Evolutionary conservation across 1,139 yeast species (phyloP).

Genomic region (Nakaseomyces glabratus): DNA sequence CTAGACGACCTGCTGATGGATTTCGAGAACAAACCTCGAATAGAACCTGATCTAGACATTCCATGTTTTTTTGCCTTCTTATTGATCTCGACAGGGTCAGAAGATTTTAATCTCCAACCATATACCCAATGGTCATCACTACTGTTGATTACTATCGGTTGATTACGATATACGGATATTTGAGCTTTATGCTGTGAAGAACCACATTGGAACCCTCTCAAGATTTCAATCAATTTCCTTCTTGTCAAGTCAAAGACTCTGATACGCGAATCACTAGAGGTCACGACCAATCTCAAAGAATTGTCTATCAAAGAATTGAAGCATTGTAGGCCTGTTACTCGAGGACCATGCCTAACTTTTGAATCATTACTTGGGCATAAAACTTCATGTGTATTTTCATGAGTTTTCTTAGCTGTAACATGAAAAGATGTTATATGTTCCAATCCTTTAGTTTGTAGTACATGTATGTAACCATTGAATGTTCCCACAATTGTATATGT

Average conservation of each 20-base stretch:
- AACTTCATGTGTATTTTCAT: constrained; percentile 10
- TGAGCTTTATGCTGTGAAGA: constrained; percentile 63
- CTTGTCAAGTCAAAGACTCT: constrained; percentile 54
- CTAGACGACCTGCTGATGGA: constrained; percentile 20
- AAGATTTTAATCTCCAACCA: constrained; percentile 25
- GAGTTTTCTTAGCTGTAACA: constrained; percentile 33
- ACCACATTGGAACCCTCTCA: constrained; percentile 65
- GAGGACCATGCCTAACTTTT: constrained; percentile 33
- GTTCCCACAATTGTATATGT: constrained; percentile 65
- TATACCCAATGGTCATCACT: constrained; percentile 39
- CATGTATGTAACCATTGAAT: constrained; percentile 60
- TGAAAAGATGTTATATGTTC: constrained; percentile 49
- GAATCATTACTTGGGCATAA: constrained; percentile 9
- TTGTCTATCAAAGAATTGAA: constrained; percentile 23
- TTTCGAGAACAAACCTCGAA: constrained; percentile 66
- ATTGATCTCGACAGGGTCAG: constrained; percentile 7
- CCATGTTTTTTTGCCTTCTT: constrained; percentile 5
- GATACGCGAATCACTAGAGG: constrained; percentile 76
- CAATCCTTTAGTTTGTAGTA: constrained; percentile 60
- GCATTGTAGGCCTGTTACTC: constrained; percentile 44
- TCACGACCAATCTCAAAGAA: constrained; percentile 37
- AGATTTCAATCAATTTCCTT: constrained; percentile 52
- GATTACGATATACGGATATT: constrained; percentile 13
- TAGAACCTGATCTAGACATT: constrained; percentile 51
- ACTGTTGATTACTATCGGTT: constrained; percentile 34